Base-by-base conservation (phyloP, 495 filamentous ascomycete genomes). In the Xylaria flabelliformis region DNA sequence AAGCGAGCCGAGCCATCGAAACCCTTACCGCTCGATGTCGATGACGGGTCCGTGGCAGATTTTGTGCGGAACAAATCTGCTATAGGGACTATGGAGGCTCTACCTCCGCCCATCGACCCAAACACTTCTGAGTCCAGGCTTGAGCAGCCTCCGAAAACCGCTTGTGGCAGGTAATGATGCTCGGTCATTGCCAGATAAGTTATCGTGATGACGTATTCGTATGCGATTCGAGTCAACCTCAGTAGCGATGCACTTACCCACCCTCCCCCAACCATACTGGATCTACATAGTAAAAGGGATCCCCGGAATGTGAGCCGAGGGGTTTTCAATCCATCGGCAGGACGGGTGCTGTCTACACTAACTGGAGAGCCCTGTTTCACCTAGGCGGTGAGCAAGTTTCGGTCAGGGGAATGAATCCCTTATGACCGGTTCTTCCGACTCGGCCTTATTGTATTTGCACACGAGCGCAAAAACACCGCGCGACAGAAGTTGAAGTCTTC, bases 1-100 rank as follows among this genome's bases (percentile, higher is more conserved):
- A 81, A 78, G 69, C 39, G 59, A 39, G 17, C 48, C 39, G 59
- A 44, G 29, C 58, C 73, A 21, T 73, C 75, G 46, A 50, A 69
- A 15, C 17, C 55, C 19, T 26, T 44, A 69, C 48, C 21, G 34
- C 41, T 1, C 41, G 32, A 68, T 46, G 34, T 41, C 51, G 63
- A 67, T 55, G 42, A 61, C 63, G 51, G 36, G 34, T 32, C 42
- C 13, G 21, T 59, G 4, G 56, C 46, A 26, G 59, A 64, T 26
- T 61, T n/a, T 70, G 41, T 42, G 46, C 44, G 24, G 58, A 48
- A 64, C 39, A 67, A 36, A 42, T 50, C 51, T 61, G 50, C 19
- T 19, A 56, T n/a, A 32, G 41, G 1, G 34, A 36, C 32, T 9
- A 44, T 44, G 59, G 69, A 51, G 41, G 56, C 39, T 48, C 58